Evolutionary conservation across 139 green algal genomes (phyloP).

Genomic region (Chlamydomonas sp.): DNA sequence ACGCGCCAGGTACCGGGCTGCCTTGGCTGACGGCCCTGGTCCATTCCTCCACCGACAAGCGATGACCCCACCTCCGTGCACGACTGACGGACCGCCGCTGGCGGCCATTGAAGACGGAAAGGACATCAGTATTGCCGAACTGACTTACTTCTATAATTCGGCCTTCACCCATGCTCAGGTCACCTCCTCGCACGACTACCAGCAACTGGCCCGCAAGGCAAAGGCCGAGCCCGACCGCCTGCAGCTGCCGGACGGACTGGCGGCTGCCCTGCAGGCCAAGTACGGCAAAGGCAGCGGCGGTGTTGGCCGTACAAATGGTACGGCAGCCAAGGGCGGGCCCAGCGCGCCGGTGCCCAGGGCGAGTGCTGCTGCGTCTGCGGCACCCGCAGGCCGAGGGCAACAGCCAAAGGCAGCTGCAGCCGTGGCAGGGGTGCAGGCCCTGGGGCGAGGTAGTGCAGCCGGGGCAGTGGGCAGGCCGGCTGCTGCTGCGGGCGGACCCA

Average conservation of each 20-base stretch:
- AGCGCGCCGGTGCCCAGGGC: background rate
- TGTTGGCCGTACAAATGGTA: background rate
- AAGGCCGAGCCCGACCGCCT: slow-evolving; percentile 30
- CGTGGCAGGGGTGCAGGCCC: too few species aligned
- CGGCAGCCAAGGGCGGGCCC: background rate
- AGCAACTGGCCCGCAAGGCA: slow-evolving; percentile 9
- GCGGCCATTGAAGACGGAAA: too few species aligned
- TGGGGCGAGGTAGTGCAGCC: too few species aligned
- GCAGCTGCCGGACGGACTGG: background rate
- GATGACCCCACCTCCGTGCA: too few species aligned
- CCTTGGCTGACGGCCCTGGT: too few species aligned
- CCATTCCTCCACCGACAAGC: too few species aligned
- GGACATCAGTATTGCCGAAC: too few species aligned
- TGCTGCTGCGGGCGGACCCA: too few species aligned
- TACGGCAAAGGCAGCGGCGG: background rate
- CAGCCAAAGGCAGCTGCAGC: background rate
- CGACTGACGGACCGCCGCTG: too few species aligned
- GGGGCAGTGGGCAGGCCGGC: too few species aligned
- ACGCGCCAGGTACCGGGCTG: too few species aligned
- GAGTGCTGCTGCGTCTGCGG: background rate
- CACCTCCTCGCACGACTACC: slow-evolving; percentile 23
- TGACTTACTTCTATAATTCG: too few species aligned
- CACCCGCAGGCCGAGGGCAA: background rate
- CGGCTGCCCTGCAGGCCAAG: background rate
- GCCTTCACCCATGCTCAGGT: background rate